Percentiles rank a stretch among this genome's conserved stretches.
Conservation (phyloP, 441 rosid genomes). For the Sinapis alba region DNA sequence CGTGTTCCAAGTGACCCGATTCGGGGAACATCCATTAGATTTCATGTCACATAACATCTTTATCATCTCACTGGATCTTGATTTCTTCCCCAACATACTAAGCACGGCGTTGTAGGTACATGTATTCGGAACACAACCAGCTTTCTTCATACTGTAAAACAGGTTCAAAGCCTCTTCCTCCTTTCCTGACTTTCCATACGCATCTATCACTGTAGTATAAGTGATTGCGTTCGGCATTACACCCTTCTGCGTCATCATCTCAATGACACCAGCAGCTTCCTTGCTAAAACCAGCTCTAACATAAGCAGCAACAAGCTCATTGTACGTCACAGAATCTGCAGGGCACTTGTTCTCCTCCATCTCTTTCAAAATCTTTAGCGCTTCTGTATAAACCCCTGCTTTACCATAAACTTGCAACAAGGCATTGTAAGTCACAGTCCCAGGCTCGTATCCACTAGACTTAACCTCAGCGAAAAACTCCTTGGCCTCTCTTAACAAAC, state of each 20-base stretch:
- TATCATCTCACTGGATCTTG: slow-evolving; percentile 70
- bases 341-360: slow-evolving; percentile 83
- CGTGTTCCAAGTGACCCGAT: slow-evolving; percentile 88
- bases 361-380: slow-evolving; percentile 70
- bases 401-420: slow-evolving; percentile 80
- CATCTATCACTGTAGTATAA: slow-evolving; percentile 81
- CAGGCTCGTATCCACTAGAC: slow-evolving; percentile 69
- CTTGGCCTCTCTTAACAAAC: slow-evolving; percentile 75
- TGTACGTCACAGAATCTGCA: slow-evolving; percentile 77
- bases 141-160: slow-evolving; percentile 66
- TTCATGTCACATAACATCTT: slow-evolving; percentile 77
- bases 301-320: slow-evolving; percentile 84
- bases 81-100: slow-evolving; percentile 80
- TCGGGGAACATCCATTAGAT: slow-evolving; percentile 74
- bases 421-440: slow-evolving; percentile 82
- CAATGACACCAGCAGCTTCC: slow-evolving; percentile 80
- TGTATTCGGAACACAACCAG: slow-evolving; percentile 80
- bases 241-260: slow-evolving; percentile 63
- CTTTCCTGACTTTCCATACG: slow-evolving; percentile 82
- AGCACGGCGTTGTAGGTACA: slow-evolving; percentile 80
- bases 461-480: slow-evolving; percentile 64
- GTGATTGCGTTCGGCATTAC: slow-evolving; percentile 81
- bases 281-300: slow-evolving; percentile 81
- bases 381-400: slow-evolving; percentile 77
- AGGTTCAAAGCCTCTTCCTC: slow-evolving; percentile 69